A percentile compares a stretch with the other conserved stretches of the same genome.
These are phyloP conservation scores for Zoysia japonica DNA, from an alignment of 176 grass and related monocot species.

Conservation along the genomic window DNA sequence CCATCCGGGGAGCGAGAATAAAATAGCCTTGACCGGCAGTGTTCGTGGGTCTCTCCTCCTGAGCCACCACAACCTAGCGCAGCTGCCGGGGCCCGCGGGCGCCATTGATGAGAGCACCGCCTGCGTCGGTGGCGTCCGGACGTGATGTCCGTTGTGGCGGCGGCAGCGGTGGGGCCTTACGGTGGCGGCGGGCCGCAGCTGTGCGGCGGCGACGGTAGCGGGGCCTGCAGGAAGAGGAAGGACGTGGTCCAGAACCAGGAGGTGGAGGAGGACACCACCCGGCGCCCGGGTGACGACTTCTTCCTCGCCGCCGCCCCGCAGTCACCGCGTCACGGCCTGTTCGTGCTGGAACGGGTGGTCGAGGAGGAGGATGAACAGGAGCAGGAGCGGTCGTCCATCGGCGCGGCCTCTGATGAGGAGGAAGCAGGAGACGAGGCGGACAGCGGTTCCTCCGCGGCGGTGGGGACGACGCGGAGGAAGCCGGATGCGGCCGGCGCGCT, in stretches of 20 bases:
- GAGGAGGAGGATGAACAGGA: conserved; percentile 10
- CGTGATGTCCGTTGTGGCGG: conserved; percentile 42
- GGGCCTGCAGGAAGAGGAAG: conserved; percentile 60
- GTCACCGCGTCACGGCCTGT: conserved; percentile 23
- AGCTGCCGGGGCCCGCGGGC: conserved; percentile 19
- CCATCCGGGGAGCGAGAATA: no score
- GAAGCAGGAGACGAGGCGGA: conserved; percentile 36
- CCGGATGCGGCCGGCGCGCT: conserved; percentile 23
- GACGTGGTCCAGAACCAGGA: conserved; percentile 46
- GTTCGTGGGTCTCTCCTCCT: conserved; percentile 22
- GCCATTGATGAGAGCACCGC: conserved; percentile 39
- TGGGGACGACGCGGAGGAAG: neutral
- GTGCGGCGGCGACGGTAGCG: conserved; percentile 20
- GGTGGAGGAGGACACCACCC: neutral
- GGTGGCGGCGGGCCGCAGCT: neutral
- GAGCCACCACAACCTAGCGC: no score
- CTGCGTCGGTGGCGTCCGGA: conserved; percentile 11
- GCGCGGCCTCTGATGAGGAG: conserved; percentile 33
- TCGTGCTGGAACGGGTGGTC: conserved; percentile 51
- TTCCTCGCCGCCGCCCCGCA: neutral
- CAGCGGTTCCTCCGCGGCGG: no score
- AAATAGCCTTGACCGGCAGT: neutral
- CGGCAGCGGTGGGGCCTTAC: conserved; percentile 11
- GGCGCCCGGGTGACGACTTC: no score
- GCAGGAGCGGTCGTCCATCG: conserved; percentile 47